These are phyloP conservation scores for Haplosporangium sp. DNA, from an alignment of 371 early-diverging fungal species.

Conservation along the genomic window DNA sequence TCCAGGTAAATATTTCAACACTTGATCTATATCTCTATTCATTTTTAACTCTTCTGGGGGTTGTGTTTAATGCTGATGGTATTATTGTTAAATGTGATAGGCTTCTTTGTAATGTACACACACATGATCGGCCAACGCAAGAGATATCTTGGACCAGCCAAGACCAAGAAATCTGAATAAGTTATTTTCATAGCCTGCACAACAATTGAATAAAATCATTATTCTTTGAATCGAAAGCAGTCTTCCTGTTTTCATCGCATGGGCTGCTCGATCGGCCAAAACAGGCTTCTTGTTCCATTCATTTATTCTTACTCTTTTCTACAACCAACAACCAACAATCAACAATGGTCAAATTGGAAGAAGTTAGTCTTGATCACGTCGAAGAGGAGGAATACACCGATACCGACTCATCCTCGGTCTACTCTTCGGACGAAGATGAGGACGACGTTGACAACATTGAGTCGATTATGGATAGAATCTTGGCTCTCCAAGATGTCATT, in stretches of 20 bases:
- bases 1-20: constrained; percentile 66
- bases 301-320: not conserved
- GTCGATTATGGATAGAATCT: constrained; percentile 72
- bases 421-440: constrained; percentile 56
- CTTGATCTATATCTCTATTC: constrained; percentile 5
- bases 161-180: constrained; percentile 56
- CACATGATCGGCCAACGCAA: constrained; percentile 92
- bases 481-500: constrained; percentile 82
- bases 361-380: constrained; percentile 50
- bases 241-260: not conserved
- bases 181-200: not conserved
- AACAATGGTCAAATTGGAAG: constrained; percentile 54
- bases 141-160: constrained; percentile 74
- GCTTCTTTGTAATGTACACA: constrained; percentile 87
- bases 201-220: not conserved
- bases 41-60: not conserved
- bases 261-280: not conserved
- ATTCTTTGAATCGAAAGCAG: not conserved
- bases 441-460: constrained; percentile 58
- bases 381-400: constrained; percentile 54
- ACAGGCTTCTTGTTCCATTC: not conserved
- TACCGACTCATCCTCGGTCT: constrained; percentile 48
- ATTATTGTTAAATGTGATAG: constrained; percentile 42
- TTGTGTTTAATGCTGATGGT: not conserved
- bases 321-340: not conserved